Percentiles rank a stretch among this genome's conserved stretches.
phyloP scores from a whole-genome alignment of 352 stramenopile genomes.

The Phytophthora pini region DNA sequence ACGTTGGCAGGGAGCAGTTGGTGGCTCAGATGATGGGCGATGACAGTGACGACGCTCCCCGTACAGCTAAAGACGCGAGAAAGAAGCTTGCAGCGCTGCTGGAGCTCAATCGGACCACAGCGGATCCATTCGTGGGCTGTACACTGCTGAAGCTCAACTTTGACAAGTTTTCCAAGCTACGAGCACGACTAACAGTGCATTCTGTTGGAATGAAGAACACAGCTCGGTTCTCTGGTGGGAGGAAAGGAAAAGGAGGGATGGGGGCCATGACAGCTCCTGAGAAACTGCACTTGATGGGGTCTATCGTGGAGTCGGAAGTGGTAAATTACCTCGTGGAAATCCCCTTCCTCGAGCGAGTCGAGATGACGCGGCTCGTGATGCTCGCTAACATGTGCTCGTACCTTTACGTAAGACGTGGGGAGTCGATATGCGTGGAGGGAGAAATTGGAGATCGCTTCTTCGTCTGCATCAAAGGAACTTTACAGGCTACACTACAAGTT shows the following conservation, averaged over 20 bases:
- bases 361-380: slow-evolving; percentile 61
- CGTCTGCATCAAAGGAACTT: slow-evolving; percentile 66
- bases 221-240: slow-evolving; percentile 54
- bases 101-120: slow-evolving; percentile 64
- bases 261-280: slow-evolving; percentile 49
- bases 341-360: slow-evolving; percentile 69
- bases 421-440: slow-evolving; percentile 61
- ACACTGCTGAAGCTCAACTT: slow-evolving; percentile 67
- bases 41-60: slow-evolving; percentile 20
- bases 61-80: slow-evolving; percentile 24
- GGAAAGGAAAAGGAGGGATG: slow-evolving; percentile 21
- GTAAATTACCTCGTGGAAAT: slow-evolving; percentile 73
- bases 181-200: slow-evolving; percentile 29
- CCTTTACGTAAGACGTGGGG: slow-evolving; percentile 53
- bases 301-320: slow-evolving; percentile 73
- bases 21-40: slow-evolving; percentile 51
- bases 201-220: slow-evolving; percentile 50
- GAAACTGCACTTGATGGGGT: slow-evolving; percentile 68
- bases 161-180: slow-evolving; percentile 57
- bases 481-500: slow-evolving; percentile 57
- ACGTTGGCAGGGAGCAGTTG: slow-evolving; percentile 54
- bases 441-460: slow-evolving; percentile 74
- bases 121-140: slow-evolving; percentile 59
- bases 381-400: slow-evolving; percentile 78
- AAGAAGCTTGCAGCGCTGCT: slow-evolving; percentile 71